Conservation (phyloP, 345 rosid genomes). For the Sisymbrium irio region DNA sequence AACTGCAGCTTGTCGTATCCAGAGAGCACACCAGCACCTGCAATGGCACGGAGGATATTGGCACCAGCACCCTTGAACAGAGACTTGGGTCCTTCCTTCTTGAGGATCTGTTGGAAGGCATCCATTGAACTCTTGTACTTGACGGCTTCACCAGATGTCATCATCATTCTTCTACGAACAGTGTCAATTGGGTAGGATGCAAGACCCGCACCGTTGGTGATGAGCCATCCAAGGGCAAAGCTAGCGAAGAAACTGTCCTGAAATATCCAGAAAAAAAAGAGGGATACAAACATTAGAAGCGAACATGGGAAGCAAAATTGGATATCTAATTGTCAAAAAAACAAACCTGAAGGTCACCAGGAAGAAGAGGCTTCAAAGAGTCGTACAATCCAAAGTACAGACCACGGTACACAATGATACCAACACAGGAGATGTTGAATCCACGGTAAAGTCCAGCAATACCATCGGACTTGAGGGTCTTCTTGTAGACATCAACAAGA, state of each 20-base stretch:
- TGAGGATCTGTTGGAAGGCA: slow-evolving; percentile 71
- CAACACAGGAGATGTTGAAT: slow-evolving; percentile 83
- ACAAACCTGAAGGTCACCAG: slow-evolving; percentile 59
- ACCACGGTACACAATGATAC: slow-evolving; percentile 86
- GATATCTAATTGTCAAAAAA: background rate
- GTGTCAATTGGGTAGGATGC: slow-evolving; percentile 91
- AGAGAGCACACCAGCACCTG: slow-evolving; percentile 95
- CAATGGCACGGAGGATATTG: slow-evolving; percentile 80
- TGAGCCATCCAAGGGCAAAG: slow-evolving; percentile 87
- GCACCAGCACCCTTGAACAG: slow-evolving; percentile 96
- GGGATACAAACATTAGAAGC: background rate
- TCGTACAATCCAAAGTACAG: slow-evolving; percentile 85
- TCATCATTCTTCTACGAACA: slow-evolving; percentile 95
- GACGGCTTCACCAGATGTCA: slow-evolving; percentile 94
- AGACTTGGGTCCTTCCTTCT: slow-evolving; percentile 81
- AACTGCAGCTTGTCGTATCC: slow-evolving; percentile 90
- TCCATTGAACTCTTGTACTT: slow-evolving; percentile 81
- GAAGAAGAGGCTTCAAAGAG: slow-evolving; percentile 73
- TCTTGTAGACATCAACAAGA: slow-evolving; percentile 73
- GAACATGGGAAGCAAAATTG: background rate
- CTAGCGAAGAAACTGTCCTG: slow-evolving; percentile 94
- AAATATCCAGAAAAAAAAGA: slow-evolving; percentile 18
- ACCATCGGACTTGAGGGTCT: slow-evolving; percentile 71
- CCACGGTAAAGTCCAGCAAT: slow-evolving; percentile 93
- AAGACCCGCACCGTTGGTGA: slow-evolving; percentile 86